Evolutionary conservation across 2,329 filamentous ascomycete genomes (phyloP).

Genomic region (Colletotrichum spinosum): DNA sequence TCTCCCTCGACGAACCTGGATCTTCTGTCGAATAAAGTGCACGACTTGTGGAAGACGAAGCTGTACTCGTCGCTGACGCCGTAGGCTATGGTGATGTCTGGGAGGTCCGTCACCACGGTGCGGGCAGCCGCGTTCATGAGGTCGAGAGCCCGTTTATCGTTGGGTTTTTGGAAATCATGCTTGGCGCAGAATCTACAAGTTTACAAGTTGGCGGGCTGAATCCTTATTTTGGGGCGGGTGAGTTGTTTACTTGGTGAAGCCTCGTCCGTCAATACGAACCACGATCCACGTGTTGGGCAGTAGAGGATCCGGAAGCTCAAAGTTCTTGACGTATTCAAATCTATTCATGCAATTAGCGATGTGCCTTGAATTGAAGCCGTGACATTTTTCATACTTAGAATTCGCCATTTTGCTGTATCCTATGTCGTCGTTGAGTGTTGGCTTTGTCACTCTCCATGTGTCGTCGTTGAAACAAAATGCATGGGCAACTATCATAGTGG

Average conservation of each 20-base stretch:
- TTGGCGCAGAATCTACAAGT: conserved; percentile 78
- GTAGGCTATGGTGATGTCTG: conserved; percentile 89
- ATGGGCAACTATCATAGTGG: too few relatives aligned
- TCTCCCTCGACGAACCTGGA: conserved; percentile 68
- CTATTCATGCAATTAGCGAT: conserved; percentile 55
- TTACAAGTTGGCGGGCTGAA: not conserved
- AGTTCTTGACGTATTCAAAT: conserved; percentile 92
- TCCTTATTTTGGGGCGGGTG: too few relatives aligned
- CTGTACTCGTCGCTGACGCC: conserved; percentile 96
- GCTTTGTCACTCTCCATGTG: too few relatives aligned
- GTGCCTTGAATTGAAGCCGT: not conserved
- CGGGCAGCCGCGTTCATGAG: conserved; percentile 96
- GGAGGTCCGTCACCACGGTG: conserved; percentile 83
- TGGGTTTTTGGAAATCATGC: conserved; percentile 91
- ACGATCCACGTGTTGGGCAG: conserved; percentile 96
- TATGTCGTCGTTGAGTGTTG: too few relatives aligned
- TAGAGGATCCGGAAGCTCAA: conserved; percentile 84
- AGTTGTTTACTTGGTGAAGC: conserved; percentile 85
- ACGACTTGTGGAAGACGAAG: conserved; percentile 89
- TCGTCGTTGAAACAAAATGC: too few relatives aligned
- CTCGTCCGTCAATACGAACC: conserved; percentile 90
- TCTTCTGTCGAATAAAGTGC: conserved; percentile 85
- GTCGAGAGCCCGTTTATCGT: conserved; percentile 86
- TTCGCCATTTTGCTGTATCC: conserved; percentile 59
- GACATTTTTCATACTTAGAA: conserved; percentile 58